These are phyloP conservation scores for Trichoderma pleuroti DNA, from an alignment of 2,329 filamentous ascomycete species.

Conservation along the genomic window DNA sequence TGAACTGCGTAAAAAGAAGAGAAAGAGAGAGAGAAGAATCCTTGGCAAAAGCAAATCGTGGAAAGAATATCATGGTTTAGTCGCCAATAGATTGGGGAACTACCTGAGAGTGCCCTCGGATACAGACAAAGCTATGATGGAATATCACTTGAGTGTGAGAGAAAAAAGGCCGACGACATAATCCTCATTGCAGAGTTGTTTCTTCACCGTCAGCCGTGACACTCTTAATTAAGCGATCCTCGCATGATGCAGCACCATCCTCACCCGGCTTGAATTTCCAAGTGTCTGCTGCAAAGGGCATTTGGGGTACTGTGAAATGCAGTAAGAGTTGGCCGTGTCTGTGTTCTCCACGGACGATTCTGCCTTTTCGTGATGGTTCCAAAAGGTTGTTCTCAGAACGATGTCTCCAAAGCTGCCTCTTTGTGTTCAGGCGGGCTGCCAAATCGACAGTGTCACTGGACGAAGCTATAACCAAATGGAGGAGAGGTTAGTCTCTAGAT, in stretches of 20 bases:
- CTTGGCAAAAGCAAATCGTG: no score
- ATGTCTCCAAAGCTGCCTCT: not conserved
- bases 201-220: no score
- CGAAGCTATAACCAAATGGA: not conserved
- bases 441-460: not conserved
- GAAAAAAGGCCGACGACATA: not conserved
- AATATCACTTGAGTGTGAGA: not conserved
- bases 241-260: not conserved
- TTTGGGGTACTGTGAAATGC: not conserved
- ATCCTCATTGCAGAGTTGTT: not conserved
- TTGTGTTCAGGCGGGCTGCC: not conserved
- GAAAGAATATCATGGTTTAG: no score
- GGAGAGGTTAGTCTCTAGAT: not conserved
- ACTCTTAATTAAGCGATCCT: not conserved
- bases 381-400: slow-evolving; percentile 3
- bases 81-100: no score
- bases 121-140: not conserved
- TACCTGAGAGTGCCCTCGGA: not conserved
- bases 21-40: no score
- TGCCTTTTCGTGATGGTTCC: not conserved
- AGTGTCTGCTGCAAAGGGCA: not conserved
- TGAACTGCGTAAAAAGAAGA: no score
- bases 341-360: not conserved
- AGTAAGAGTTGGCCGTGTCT: not conserved
- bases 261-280: not conserved